These are phyloP conservation scores for Neoascochyta sp. DNA, from an alignment of 2,329 filamentous ascomycete species.

Conservation along the genomic window DNA sequence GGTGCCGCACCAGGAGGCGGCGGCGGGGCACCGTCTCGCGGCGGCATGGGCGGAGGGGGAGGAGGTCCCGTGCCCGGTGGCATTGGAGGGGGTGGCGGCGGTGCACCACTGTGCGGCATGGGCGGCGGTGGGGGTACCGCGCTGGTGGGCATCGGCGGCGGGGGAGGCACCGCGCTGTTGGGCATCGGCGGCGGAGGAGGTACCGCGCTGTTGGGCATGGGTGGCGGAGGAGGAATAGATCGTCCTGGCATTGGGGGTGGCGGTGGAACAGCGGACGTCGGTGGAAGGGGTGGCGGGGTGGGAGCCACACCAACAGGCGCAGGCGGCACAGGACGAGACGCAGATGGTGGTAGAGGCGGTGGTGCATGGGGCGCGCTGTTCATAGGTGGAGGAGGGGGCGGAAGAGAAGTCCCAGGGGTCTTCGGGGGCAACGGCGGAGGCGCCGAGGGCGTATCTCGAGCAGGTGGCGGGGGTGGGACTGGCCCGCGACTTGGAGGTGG, in stretches of 20 bases:
- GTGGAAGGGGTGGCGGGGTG: conserved; percentile 25
- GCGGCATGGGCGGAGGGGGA: conserved; percentile 39
- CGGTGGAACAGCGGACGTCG: conserved; percentile 30
- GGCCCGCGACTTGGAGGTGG: conserved; percentile 69
- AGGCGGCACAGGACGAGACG: conserved; percentile 23
- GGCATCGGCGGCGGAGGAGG: conserved; percentile 39
- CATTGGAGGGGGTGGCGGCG: conserved; percentile 45
- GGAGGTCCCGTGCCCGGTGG: conserved; percentile 31
- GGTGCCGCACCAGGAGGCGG: conserved; percentile 33
- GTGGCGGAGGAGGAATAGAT: conserved; percentile 30
- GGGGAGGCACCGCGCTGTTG: conserved; percentile 40
- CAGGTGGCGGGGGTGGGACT: conserved; percentile 56
- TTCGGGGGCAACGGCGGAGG: conserved; percentile 40
- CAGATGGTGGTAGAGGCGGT: conserved; percentile 28
- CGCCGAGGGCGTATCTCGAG: conserved; percentile 40
- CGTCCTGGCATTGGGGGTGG: conserved; percentile 32
- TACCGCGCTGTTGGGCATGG: conserved; percentile 14
- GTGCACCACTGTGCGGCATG: conserved; percentile 26
- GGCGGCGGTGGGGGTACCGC: conserved; percentile 34
- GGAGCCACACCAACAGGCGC: conserved; percentile 21
- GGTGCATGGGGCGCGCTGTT: conserved; percentile 28
- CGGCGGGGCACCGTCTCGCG: conserved; percentile 28
- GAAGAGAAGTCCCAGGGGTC: conserved; percentile 46
- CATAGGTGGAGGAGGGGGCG: conserved; percentile 56
- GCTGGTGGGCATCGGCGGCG: conserved; percentile 33